Base-by-base conservation (phyloP, 306 rosid species). In the Quercus variabilis region DNA sequence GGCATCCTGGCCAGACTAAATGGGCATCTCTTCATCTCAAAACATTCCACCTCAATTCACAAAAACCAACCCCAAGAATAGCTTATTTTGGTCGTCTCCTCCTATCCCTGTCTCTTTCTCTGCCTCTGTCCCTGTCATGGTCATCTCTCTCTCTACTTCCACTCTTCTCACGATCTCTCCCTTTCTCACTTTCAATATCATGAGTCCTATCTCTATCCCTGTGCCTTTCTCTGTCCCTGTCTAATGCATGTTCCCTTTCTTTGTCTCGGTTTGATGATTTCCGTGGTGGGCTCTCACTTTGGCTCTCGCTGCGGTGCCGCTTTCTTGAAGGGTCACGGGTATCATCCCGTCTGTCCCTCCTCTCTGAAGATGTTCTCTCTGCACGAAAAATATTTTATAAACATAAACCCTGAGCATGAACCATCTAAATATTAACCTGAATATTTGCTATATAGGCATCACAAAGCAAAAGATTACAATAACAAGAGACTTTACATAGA, bases 71-170 rank as follows among this genome's bases (percentile, higher is more conserved):
- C 67, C 73, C 62, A 20, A 72, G 69, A 78, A 5, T 41, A 35
- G 38, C 74, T 90, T 78, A 95, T 79, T 93, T 93, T 63, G 67
- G 55, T 12, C 98, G 83, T 76, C 97, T 85, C 81, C 96, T 88
- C 70, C 98, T 68, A 67, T 92, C 97, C 58, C 84, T 58, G 26
- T 84, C 90, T 71, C 83, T 84, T 54, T 85, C 91, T 62, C 93
- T 92, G 74, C 85, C 76, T 76, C 91, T 90, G 28, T 89, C 99
- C 88, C 83, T 87, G 54, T 91, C 97, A 7, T 85, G 88, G 75
- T 95, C 99, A 73, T 95, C 98, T 80, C 96, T 88, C 76, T 95
- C 99, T 75, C 92, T 77, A 85, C 99, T 93, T 74, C 97, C 98
- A 86, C 99, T 89, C 87, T 93, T 93, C 75, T 91, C 99, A 31